Evolutionary conservation across 2,329 filamentous ascomycete species (phyloP), one percentile per base, ranked within the genome.

Genomic region (Venturia nashicola): DNA sequence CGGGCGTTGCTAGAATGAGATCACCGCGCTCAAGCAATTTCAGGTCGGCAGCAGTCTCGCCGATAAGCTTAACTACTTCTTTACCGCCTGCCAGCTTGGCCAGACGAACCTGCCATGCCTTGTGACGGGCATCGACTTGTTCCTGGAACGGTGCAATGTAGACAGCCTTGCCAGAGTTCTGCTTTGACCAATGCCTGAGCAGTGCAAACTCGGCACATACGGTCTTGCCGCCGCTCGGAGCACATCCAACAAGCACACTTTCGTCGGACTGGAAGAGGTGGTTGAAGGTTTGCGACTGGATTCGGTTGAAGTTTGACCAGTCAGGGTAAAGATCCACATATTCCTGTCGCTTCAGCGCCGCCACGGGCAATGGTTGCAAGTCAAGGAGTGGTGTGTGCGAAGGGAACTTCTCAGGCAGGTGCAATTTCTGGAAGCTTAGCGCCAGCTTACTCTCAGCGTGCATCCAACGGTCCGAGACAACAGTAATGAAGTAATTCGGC

Each of bases 401-500:
- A 36, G 92, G 92, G 75, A 99, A 99, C 71, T 94, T 94, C 74
- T 97, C 92, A 0, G 94, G 94, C 5, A 99, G 82, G 36, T 46
- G 7, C 6, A 99, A 81, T 74, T 97, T 97, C 73, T 96, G 89
- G 78, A 99, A 97, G 0, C 92, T 93, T 1, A 99, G 88, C 0
- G 93, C 88, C 63, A 99, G 79, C 72, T 92, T 91, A 0, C 92
- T 96, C 77, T 99, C 92, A 0, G 93, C 90, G 73, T 96, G 91
- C 91, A 99, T 97, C 94, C 94, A 99, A 68, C 94, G 83, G 74
- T 99, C 94, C 3, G 93, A 97, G 20, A 97, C 78, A 46, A 97
- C 84, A 0, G 91, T 94, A 70, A 99, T 91, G 77, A 99, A 99
- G 78, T 99, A 99, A 75, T 99, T 96, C 0, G 95, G 94, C 16